Percentiles rank a stretch among this genome's conserved stretches.
Conservation (phyloP, 345 rosid species). For the Streptanthus diversifolius region DNA sequence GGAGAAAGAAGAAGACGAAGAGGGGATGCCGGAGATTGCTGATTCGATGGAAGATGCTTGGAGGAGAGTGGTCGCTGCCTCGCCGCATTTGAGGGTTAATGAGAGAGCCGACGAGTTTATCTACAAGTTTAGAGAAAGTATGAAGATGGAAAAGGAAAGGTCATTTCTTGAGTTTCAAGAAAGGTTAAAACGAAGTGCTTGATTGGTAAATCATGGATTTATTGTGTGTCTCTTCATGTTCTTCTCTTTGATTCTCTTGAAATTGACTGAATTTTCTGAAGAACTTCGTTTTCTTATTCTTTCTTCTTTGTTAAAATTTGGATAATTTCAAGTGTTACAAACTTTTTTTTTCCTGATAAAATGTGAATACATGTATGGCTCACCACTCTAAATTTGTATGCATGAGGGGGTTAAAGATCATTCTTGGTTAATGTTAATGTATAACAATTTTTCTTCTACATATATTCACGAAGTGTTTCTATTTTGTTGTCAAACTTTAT, state of each 20-base stretch:
- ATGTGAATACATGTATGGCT: conserved; percentile 18
- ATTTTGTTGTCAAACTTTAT: background rate
- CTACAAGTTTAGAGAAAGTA: conserved; percentile 53
- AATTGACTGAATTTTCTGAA: conserved; percentile 3
- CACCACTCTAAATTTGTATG: background rate
- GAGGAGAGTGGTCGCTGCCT: conserved; percentile 66
- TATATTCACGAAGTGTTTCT: background rate
- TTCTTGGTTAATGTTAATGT: background rate
- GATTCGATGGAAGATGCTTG: conserved; percentile 73
- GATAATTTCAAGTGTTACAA: background rate
- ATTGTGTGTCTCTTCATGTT: background rate
- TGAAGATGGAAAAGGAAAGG: conserved; percentile 60
- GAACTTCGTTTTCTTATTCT: conserved; percentile 8
- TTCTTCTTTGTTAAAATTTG: conserved; percentile 1
- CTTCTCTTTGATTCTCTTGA: background rate
- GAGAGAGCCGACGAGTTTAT: conserved; percentile 91
- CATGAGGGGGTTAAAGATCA: background rate
- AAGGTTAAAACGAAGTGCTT: conserved; percentile 63
- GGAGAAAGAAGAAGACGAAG: conserved; percentile 24
- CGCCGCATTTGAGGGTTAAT: conserved; percentile 74
- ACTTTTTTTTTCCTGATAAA: background rate
- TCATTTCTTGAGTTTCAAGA: conserved; percentile 62
- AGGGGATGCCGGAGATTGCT: conserved; percentile 30
- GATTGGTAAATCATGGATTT: background rate
- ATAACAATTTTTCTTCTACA: background rate